These are phyloP conservation scores for Tanacetum coccineum DNA, from an alignment of 129 eudicot species.

Conservation along the genomic window DNA sequence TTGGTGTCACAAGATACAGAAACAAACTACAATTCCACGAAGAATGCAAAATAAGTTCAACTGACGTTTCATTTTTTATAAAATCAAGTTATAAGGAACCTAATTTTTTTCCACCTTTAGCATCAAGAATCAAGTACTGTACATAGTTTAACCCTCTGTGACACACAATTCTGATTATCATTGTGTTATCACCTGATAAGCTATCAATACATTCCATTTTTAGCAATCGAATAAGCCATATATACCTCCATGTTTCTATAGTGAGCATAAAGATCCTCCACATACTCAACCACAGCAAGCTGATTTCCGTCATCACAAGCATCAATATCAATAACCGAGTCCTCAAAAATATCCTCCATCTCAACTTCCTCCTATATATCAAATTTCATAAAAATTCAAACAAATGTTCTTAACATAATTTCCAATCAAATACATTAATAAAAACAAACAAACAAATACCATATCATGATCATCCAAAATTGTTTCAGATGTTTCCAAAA, in stretches of 20 bases:
- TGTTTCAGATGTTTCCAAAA: conserved; percentile 46
- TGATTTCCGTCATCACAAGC: conserved; percentile 50
- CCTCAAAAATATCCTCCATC: conserved; percentile 83
- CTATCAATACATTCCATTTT: background rate
- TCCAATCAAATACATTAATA: background rate
- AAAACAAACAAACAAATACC: conserved; percentile 28
- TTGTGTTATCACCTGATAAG: no score
- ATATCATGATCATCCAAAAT: conserved; percentile 41
- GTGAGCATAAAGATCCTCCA: conserved; percentile 63
- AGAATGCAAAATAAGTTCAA: background rate
- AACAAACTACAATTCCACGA: background rate
- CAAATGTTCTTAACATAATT: conserved; percentile 8
- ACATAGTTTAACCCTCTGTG: no score
- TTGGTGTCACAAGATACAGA: background rate
- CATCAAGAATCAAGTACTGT: background rate
- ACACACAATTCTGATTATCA: background rate
- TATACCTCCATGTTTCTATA: conserved; percentile 54
- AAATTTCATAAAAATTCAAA: conserved; percentile 4
- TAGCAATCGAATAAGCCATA: background rate
- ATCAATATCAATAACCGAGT: conserved; percentile 59
- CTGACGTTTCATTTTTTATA: background rate
- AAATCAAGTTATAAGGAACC: background rate
- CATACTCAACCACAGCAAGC: conserved; percentile 69
- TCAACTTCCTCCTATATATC: conserved; percentile 50
- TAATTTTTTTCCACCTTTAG: background rate